Evolutionary conservation across 1,139 yeast genomes (phyloP).

Genomic region (Candida sp.): DNA sequence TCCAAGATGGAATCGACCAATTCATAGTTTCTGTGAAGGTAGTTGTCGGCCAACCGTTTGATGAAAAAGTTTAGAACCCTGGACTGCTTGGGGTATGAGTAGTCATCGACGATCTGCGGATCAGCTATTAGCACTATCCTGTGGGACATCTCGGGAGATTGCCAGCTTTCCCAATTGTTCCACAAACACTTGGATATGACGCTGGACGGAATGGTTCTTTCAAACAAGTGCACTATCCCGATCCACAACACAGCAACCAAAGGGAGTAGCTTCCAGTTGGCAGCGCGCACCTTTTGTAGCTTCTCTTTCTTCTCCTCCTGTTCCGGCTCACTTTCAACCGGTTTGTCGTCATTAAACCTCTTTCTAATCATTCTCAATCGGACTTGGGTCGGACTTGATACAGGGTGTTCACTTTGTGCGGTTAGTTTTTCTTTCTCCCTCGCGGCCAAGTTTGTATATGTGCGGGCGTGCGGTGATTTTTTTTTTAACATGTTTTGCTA

Average conservation of each 20-base stretch:
- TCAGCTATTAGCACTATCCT: slow-evolving; percentile 83
- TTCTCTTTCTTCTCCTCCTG: not conserved
- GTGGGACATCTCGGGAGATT: slow-evolving; percentile 54
- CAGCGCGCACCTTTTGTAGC: not conserved
- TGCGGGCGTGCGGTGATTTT: not conserved
- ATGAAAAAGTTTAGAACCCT: slow-evolving; percentile 48
- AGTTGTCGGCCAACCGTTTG: slow-evolving; percentile 66
- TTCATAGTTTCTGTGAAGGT: slow-evolving; percentile 78
- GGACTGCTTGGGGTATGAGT: slow-evolving; percentile 69
- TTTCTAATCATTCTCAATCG: not conserved
- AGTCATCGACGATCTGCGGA: slow-evolving; percentile 87
- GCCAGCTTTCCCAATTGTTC: slow-evolving; percentile 67
- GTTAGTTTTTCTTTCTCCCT: not conserved
- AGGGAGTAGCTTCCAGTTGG: not conserved
- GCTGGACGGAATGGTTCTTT: slow-evolving; percentile 56
- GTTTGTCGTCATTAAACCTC: not conserved
- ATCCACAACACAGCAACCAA: slow-evolving; percentile 40
- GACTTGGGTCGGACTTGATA: not conserved
- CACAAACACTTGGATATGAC: slow-evolving; percentile 61
- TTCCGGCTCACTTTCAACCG: not conserved
- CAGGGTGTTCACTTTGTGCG: not conserved
- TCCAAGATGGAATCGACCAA: slow-evolving; percentile 59
- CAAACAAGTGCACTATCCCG: slow-evolving; percentile 57
- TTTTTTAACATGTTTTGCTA: not conserved
- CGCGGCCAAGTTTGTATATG: not conserved